Evolutionary conservation across 2,329 filamentous ascomycete species (phyloP).

Genomic region (Dactylella cylindrospora): DNA sequence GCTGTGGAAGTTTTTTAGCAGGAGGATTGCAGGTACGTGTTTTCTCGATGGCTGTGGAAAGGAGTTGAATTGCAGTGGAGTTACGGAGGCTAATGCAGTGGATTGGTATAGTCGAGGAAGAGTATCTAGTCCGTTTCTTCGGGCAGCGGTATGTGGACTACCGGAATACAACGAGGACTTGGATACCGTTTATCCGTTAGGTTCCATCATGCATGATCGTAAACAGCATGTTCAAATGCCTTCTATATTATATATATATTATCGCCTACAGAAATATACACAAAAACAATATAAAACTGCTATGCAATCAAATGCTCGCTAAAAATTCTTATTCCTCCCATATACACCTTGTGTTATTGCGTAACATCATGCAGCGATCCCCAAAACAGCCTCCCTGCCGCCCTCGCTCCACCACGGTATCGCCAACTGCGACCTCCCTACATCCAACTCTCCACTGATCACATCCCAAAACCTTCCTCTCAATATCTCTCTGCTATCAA

Average conservation of each 20-base stretch:
- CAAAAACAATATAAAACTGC: constrained; percentile 4
- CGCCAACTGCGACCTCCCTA: constrained; percentile 74
- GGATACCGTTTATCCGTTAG: constrained; percentile 73
- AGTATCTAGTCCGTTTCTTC: constrained; percentile 76
- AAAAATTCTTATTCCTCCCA: neutral
- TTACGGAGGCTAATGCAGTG: constrained; percentile 10
- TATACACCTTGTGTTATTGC: neutral
- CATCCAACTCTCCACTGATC: constrained; percentile 81
- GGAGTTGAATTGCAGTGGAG: too few relatives aligned
- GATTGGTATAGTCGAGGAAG: constrained; percentile 67
- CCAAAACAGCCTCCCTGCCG: constrained; percentile 46
- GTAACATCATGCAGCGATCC: constrained; percentile 14
- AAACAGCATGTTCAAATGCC: neutral
- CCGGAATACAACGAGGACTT: constrained; percentile 68
- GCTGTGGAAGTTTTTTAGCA: constrained; percentile 81
- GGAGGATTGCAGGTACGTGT: constrained; percentile 66
- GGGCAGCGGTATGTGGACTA: constrained; percentile 78
- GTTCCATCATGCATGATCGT: neutral
- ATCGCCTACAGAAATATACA: constrained; percentile 1
- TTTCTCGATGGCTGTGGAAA: too few relatives aligned
- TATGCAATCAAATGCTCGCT: neutral
- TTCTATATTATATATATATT: neutral
- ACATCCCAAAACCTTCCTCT: constrained; percentile 77
- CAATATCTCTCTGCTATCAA: constrained; percentile 64
- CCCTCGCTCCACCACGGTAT: constrained; percentile 82